These are phyloP conservation scores for Plantago ovata DNA, from an alignment of 257 asterid species.

Conservation along the genomic window DNA sequence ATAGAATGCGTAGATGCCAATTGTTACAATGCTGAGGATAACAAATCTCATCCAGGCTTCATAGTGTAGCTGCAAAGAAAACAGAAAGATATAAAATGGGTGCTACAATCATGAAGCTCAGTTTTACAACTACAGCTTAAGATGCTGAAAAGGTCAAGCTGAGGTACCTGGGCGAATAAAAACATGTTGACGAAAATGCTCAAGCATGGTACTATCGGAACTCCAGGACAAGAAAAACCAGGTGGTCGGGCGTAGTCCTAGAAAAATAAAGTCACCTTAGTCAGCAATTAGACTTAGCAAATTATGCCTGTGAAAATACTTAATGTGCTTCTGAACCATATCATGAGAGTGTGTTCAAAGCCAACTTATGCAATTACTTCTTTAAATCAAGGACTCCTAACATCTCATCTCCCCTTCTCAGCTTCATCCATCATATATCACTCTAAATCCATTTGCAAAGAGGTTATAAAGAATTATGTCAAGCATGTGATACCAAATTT, in stretches of 20 bases:
- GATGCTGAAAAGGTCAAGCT: conserved; percentile 10
- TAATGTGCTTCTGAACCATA: neutral
- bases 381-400: too few relatives aligned
- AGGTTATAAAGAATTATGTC: neutral
- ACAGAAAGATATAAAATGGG: neutral
- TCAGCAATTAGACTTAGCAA: conserved; percentile 8
- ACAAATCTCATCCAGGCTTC: conserved; percentile 97
- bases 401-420: too few relatives aligned
- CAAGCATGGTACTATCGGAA: conserved; percentile 69
- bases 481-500: neutral
- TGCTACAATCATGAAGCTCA: conserved; percentile 7
- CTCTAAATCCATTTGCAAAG: neutral
- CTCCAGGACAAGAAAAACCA: conserved; percentile 95
- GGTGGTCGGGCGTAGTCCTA: conserved; percentile 60
- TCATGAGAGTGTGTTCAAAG: too few relatives aligned
- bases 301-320: neutral
- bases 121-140: conserved; percentile 1
- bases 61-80: conserved; percentile 68
- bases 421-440: too few relatives aligned
- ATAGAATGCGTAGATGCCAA: conserved; percentile 69
- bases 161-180: conserved; percentile 84
- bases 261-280: conserved; percentile 15
- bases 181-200: conserved; percentile 84
- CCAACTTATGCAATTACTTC: too few relatives aligned
- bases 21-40: conserved; percentile 55